Conservation (phyloP, 306 rosid species). For the Inga oerstediana region DNA sequence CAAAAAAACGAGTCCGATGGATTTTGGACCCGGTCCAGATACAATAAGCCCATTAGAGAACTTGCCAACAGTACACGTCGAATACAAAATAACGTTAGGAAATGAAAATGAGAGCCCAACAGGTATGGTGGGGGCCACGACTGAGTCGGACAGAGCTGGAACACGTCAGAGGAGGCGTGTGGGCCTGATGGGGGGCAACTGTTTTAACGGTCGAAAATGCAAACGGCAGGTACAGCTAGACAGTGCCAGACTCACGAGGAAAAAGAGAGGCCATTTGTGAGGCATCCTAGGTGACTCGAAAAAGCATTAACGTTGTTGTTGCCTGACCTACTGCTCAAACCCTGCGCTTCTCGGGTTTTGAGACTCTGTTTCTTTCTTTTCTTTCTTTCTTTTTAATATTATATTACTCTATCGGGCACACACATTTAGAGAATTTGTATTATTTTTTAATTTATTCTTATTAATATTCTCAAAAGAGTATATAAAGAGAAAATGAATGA, state of each 20-base stretch:
- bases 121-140: not conserved
- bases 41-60: not conserved
- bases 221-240: constrained; percentile 27
- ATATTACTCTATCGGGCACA: too few species aligned
- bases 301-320: not conserved
- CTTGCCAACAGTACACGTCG: not conserved
- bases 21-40: not conserved
- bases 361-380: too few species aligned
- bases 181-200: constrained; percentile 6
- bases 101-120: not conserved
- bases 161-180: not conserved
- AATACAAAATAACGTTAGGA: not conserved
- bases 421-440: too few species aligned
- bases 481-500: too few species aligned
- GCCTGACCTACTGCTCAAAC: too few species aligned
- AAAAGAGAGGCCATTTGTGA: constrained; percentile 10
- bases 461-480: fast-evolving
- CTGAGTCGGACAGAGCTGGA: not conserved
- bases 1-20: not conserved
- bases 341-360: not conserved
- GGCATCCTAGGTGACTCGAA: constrained; percentile 8
- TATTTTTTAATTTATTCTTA: too few species aligned
- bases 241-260: not conserved
- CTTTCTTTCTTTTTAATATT: too few species aligned
- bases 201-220: constrained; percentile 31